Base-by-base conservation (phyloP, 441 rosid species). In the Adansonia grandidieri region DNA sequence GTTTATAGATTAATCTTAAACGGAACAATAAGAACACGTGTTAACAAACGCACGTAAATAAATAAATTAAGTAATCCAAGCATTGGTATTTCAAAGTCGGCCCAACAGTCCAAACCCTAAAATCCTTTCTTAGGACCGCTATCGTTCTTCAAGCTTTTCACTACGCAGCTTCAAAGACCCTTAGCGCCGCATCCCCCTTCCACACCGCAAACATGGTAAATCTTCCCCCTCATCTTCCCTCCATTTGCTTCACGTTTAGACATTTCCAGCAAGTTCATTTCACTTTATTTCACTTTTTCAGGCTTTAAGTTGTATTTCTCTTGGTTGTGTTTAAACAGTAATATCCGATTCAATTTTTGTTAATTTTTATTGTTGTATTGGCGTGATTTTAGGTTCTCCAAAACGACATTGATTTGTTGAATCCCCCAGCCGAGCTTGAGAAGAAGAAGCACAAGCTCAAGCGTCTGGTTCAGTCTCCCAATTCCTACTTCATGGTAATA, bases 391-490 rank as follows among this genome's bases (percentile, higher is more conserved):
- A 73, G 76, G 76, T 73, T 73, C 76, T 73, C 37, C 76, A 73
- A 73, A 73, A 73, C 76, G 76, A 73, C 22, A 19, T 73, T 47
- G 76, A 73, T 57, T 45, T 73, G 32, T 73, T 73, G 66, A 73
- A 73, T 24, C 76, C 76, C 40, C 76, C 65, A 24, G 66, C 17
- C 48, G 76, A 73, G 65, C 76, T 40, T 19, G 76, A 73, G 76
- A 73, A 73, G 66, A 42, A 73, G 66, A 73, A 73, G 76, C 76
- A 73, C 76, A 73, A 73, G 76, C 76, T 73, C 66, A 73, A 73
- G 66, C 76, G 66, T 37, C 64, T 73, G 17, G 76, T 73, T 57
- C 76, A 88, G 71, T 84, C 93, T 5, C 95, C 95, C 0, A 90
- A 91, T 73, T 91, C 95, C 17, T 91, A 87, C 66, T 73, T 65